A percentile compares a stretch with the other conserved stretches of the same genome.
phyloP scores from a whole-genome alignment of 495 filamentous ascomycete species.

The Aspergillus diversus region DNA sequence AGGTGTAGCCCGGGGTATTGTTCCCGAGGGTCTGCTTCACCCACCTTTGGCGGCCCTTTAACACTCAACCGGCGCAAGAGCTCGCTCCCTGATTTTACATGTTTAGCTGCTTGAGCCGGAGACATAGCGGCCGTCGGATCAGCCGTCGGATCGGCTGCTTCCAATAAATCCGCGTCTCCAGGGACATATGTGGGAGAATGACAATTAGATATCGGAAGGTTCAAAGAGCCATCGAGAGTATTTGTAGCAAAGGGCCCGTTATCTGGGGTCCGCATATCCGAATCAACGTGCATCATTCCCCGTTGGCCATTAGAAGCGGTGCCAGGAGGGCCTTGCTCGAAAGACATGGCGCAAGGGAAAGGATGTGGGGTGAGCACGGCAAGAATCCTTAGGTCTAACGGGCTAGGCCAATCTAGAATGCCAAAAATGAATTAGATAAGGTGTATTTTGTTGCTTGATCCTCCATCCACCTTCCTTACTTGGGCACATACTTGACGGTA shows the following conservation, averaged over 20 bases:
- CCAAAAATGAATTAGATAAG: slow-evolving; percentile 2
- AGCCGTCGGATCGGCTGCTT: slow-evolving; percentile 28
- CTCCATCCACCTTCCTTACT: background rate
- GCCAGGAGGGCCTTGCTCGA: slow-evolving; percentile 36
- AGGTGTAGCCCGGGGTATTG: slow-evolving; percentile 70
- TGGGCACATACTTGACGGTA: background rate
- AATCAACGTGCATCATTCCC: slow-evolving; percentile 40
- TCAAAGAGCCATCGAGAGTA: slow-evolving; percentile 26
- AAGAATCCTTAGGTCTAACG: slow-evolving; percentile 15
- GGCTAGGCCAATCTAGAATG: slow-evolving; percentile 24
- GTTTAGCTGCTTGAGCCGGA: slow-evolving; percentile 50
- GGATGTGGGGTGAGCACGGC: slow-evolving; percentile 17
- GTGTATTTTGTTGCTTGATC: slow-evolving; percentile 2
- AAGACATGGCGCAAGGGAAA: slow-evolving; percentile 32
- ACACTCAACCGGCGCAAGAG: slow-evolving; percentile 67
- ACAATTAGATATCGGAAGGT: slow-evolving; percentile 31
- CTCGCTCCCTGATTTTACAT: slow-evolving; percentile 60
- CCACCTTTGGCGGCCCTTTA: slow-evolving; percentile 45
- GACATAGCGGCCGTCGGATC: slow-evolving; percentile 36
- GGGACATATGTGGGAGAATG: slow-evolving; percentile 33
- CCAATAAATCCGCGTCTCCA: slow-evolving; percentile 28
- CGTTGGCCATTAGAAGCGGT: slow-evolving; percentile 38
- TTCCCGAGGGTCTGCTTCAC: slow-evolving; percentile 60
- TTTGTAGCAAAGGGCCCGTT: slow-evolving; percentile 34
- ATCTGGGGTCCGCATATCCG: slow-evolving; percentile 38